A percentile compares a stretch with the other conserved stretches of the same genome.
Evolutionary conservation across 139 green algal genomes (phyloP).

Genomic region (Chlamydomonas incerta): DNA sequence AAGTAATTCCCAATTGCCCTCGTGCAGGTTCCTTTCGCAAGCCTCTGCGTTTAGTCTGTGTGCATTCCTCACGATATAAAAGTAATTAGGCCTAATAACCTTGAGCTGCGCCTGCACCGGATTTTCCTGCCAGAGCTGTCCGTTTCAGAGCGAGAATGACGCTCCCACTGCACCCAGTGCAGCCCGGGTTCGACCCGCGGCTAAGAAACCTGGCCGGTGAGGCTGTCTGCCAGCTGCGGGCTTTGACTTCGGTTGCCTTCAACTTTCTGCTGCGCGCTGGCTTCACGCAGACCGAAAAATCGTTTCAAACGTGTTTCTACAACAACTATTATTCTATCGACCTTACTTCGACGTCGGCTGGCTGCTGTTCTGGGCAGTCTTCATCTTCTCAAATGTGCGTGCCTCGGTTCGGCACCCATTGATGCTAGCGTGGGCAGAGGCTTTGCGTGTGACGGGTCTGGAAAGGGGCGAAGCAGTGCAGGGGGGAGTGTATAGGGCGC

Average conservation of each 20-base stretch:
- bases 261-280: neutral
- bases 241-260: neutral
- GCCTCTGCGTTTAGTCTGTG: no score
- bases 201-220: slow-evolving; percentile 54
- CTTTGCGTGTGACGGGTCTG: no score
- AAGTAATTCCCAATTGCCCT: no score
- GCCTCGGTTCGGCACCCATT: no score
- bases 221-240: neutral
- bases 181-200: slow-evolving; percentile 35
- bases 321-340: slow-evolving; percentile 71
- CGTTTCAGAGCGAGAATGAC: neutral
- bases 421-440: no score
- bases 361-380: slow-evolving; percentile 41
- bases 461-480: no score
- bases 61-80: no score
- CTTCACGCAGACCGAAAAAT: slow-evolving; percentile 57
- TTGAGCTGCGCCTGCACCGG: no score
- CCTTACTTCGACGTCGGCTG: slow-evolving; percentile 55
- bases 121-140: neutral
- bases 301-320: slow-evolving; percentile 57
- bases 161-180: slow-evolving; percentile 4
- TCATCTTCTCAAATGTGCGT: slow-evolving; percentile 37
- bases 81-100: no score
- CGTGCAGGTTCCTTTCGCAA: no score
- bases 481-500: no score